A percentile compares a stretch with the other conserved stretches of the same genome.
phyloP scores from a whole-genome alignment of 345 rosid genomes.

The Mangifera indica region DNA sequence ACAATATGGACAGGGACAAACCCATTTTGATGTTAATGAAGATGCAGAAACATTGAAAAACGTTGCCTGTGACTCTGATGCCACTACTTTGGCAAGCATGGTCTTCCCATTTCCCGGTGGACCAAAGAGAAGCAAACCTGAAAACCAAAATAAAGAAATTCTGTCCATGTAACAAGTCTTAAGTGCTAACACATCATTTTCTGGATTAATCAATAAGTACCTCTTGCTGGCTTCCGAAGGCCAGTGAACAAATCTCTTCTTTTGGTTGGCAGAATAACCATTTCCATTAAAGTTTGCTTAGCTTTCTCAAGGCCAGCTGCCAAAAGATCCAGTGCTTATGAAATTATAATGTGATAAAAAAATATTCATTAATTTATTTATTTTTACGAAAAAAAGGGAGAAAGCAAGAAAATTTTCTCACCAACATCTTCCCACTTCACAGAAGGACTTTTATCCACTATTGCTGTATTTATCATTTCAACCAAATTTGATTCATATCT shows the following conservation, averaged over 20 bases:
- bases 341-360: background rate
- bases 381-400: background rate
- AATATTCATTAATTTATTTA: no score
- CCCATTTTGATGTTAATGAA: constrained; percentile 96
- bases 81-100: constrained; percentile 98
- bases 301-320: constrained; percentile 98
- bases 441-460: constrained; percentile 94
- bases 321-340: constrained; percentile 19
- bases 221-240: constrained; percentile 92
- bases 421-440: constrained; percentile 98
- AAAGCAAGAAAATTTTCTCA: constrained; percentile 30
- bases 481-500: constrained; percentile 72
- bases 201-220: constrained; percentile 33
- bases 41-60: constrained; percentile 97
- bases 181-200: constrained; percentile 4
- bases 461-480: constrained; percentile 82
- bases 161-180: constrained; percentile 11
- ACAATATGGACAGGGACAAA: constrained; percentile 26
- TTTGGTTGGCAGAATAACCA: constrained; percentile 93
- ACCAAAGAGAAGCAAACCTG: constrained; percentile 94
- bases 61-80: constrained; percentile 94
- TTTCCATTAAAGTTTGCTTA: constrained; percentile 90
- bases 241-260: constrained; percentile 96
- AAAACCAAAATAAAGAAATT: constrained; percentile 20
- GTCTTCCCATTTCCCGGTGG: constrained; percentile 99